These are phyloP conservation scores for Leccinum broughii DNA, from an alignment of 768 basidiomycete species.

Conservation along the genomic window DNA sequence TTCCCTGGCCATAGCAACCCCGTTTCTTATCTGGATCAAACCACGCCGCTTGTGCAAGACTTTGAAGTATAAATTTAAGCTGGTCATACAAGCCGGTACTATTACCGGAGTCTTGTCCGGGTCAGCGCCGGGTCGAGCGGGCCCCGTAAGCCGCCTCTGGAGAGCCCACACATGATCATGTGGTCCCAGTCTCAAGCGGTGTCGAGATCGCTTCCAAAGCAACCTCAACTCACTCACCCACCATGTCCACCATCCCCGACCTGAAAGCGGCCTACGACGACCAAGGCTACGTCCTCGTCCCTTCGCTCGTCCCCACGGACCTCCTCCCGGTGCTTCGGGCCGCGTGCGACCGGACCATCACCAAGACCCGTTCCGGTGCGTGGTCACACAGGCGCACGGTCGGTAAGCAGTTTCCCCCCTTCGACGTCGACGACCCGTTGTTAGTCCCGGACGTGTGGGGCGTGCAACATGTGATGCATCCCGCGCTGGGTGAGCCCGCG, in stretches of 20 bases:
- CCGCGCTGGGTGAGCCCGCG: constrained; percentile 55
- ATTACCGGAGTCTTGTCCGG: neutral
- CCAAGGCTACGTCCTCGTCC: constrained; percentile 67
- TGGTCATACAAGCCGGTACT: neutral
- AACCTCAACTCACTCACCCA: neutral
- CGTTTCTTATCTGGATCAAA: too few relatives aligned
- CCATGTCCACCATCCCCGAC: constrained; percentile 7
- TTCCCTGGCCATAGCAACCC: too few relatives aligned
- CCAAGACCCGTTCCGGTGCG: constrained; percentile 53
- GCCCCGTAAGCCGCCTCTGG: neutral
- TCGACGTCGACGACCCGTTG: constrained; percentile 37
- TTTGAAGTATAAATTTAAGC: too few relatives aligned
- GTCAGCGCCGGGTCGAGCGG: neutral
- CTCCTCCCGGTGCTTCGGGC: constrained; percentile 41
- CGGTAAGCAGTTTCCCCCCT: constrained; percentile 80
- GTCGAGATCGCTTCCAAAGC: neutral
- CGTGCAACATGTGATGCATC: constrained; percentile 82
- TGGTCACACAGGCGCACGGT: constrained; percentile 73
- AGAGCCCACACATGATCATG: neutral
- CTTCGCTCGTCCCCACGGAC: constrained; percentile 47
- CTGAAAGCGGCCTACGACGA: constrained; percentile 55
- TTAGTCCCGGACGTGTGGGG: constrained; percentile 71
- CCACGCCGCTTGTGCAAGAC: too few relatives aligned
- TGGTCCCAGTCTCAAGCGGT: neutral
- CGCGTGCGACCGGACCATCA: constrained; percentile 53